A percentile compares a stretch with the other conserved stretches of the same genome.
These are phyloP conservation scores for Xylariaceae sp. DNA, from an alignment of 2,329 filamentous ascomycete genomes.

Conservation along the genomic window DNA sequence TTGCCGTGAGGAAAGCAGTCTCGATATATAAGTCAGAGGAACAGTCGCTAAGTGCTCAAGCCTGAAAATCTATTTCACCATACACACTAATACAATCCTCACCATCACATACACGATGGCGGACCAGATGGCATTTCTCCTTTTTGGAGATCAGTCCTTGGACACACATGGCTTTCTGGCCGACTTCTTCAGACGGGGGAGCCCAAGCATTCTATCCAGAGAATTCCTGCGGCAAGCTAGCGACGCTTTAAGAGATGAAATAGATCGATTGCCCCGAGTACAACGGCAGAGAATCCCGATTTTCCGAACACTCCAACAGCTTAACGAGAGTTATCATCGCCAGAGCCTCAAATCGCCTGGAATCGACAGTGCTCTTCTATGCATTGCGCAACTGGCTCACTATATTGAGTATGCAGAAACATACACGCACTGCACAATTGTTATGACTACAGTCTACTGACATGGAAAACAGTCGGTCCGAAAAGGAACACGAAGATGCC, in stretches of 20 bases:
- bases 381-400: slow-evolving; percentile 61
- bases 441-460: slow-evolving; percentile 20
- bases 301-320: slow-evolving; percentile 59
- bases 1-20: slow-evolving; percentile 10
- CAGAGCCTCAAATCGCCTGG: slow-evolving; percentile 55
- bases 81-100: slow-evolving; percentile 18
- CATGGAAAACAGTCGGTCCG: slow-evolving; percentile 37
- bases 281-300: slow-evolving; percentile 56
- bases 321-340: slow-evolving; percentile 61
- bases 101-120: slow-evolving; percentile 33
- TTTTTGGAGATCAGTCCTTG: slow-evolving; percentile 69
- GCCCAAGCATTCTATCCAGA: slow-evolving; percentile 49
- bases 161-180: slow-evolving; percentile 62
- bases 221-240: slow-evolving; percentile 58
- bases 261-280: slow-evolving; percentile 50
- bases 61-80: slow-evolving; percentile 9
- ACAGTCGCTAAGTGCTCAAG: slow-evolving; percentile 11
- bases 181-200: slow-evolving; percentile 42
- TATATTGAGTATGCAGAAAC: slow-evolving; percentile 58
- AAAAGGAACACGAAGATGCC: slow-evolving; percentile 52
- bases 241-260: slow-evolving; percentile 56
- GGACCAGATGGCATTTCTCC: slow-evolving; percentile 50
- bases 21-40: slow-evolving; percentile 26
- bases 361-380: slow-evolving; percentile 61
- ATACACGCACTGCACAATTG: slow-evolving; percentile 9